phyloP scores from a whole-genome alignment of 768 basidiomycete species.

The Tricholoma sp. region DNA sequence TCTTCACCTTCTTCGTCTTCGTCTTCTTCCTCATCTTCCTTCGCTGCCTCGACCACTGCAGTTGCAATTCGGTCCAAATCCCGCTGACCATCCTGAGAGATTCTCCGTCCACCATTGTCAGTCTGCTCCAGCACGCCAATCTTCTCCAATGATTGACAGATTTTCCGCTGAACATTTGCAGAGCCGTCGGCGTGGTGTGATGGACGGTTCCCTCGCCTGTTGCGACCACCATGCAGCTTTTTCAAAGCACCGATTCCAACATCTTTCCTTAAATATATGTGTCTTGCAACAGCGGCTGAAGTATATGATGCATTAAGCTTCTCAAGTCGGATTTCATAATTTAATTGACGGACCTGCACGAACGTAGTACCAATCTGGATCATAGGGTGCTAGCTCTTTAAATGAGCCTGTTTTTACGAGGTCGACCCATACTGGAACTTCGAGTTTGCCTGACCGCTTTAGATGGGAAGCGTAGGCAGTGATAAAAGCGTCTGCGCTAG shows the following conservation, averaged over 20 bases:
- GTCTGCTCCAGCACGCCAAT: slow-evolving; percentile 96
- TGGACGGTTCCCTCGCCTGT: slow-evolving; percentile 94
- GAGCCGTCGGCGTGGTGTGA: slow-evolving; percentile 90
- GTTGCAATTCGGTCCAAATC: slow-evolving; percentile 94
- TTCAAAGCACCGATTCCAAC: slow-evolving; percentile 90
- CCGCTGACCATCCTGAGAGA: slow-evolving; percentile 94
- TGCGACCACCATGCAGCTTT: slow-evolving; percentile 96
- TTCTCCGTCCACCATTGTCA: slow-evolving; percentile 91
- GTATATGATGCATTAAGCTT: slow-evolving; percentile 1
- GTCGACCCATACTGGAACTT: slow-evolving; percentile 98
- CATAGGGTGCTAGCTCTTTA: slow-evolving; percentile 99
- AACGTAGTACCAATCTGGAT: slow-evolving; percentile 99
- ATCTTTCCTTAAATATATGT: slow-evolving; percentile 99
- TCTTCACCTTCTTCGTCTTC: slow-evolving; percentile 69
- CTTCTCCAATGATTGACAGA: slow-evolving; percentile 97
- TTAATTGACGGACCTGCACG: slow-evolving; percentile 74
- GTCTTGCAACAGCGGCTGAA: slow-evolving; percentile 90
- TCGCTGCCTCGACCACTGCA: slow-evolving; percentile 74
- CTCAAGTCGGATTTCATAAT: background rate
- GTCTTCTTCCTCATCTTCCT: slow-evolving; percentile 71
- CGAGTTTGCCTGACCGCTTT: slow-evolving; percentile 98
- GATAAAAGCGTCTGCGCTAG: slow-evolving; percentile 92
- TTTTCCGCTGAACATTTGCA: slow-evolving; percentile 85
- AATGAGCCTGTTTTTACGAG: slow-evolving; percentile 96
- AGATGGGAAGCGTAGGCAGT: slow-evolving; percentile 91